Percentiles rank a stretch among this genome's conserved stretches.
phyloP scores from a whole-genome alignment of 768 basidiomycete genomes.

The Gloeophyllum trabeum region DNA sequence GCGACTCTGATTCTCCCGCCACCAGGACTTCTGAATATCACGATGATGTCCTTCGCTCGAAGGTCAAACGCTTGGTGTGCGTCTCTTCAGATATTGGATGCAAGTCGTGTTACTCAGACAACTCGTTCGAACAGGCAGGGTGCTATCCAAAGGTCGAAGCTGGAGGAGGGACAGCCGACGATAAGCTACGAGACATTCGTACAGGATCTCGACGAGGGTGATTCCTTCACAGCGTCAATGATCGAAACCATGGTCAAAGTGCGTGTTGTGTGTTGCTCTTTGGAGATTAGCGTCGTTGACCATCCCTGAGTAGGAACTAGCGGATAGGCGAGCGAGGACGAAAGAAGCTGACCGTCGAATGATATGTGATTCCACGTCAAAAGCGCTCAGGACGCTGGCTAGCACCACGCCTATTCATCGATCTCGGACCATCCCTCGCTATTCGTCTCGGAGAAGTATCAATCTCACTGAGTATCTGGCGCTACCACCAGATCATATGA shows the following conservation, averaged over 20 bases:
- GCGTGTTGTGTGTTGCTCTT: conserved; percentile 15
- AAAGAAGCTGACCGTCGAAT: conserved; percentile 41
- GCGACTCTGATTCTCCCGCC: conserved; percentile 3
- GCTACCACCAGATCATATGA: conserved; percentile 43
- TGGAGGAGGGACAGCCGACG: conserved; percentile 51
- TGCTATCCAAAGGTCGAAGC: conserved; percentile 54
- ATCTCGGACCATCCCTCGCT: conserved; percentile 9
- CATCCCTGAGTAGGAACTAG: conserved; percentile 47
- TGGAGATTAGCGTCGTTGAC: conserved; percentile 4
- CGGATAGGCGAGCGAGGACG: conserved; percentile 54
- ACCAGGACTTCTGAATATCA: conserved; percentile 60
- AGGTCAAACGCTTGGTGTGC: conserved; percentile 73
- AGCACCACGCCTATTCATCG: conserved; percentile 42
- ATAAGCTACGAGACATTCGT: conserved; percentile 72
- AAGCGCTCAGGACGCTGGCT: conserved; percentile 48
- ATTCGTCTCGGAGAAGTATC: conserved; percentile 3
- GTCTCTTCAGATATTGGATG: conserved; percentile 15
- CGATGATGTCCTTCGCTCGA: conserved; percentile 63
- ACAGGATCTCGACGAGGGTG: conserved; percentile 65
- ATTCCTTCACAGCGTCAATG: conserved; percentile 68
- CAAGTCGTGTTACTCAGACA: conserved; percentile 2
- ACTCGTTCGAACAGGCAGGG: conserved; percentile 38
- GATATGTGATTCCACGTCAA: conserved; percentile 59
- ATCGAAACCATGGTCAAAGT: conserved; percentile 76
- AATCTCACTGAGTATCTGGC: conserved; percentile 42